These are phyloP conservation scores for Thuja plicata DNA, from an alignment of 83 land plant genomes.

Conservation along the genomic window DNA sequence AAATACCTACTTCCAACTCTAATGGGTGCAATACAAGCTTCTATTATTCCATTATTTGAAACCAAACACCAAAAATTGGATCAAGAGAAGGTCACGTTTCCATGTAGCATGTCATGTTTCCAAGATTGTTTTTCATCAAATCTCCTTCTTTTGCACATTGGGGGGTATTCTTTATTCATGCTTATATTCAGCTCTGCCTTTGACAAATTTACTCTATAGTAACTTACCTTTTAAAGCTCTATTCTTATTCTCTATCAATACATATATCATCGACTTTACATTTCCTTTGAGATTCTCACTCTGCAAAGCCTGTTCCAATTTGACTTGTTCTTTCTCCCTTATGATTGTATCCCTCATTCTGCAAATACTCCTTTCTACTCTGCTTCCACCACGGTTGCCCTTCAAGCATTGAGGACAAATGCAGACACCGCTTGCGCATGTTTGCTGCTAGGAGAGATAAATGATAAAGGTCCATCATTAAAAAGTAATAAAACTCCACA, in stretches of 20 bases:
- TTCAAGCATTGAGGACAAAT: conserved; percentile 9
- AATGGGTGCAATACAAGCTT: too few species aligned
- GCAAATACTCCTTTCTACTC: conserved; percentile 18
- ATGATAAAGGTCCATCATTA: too few species aligned
- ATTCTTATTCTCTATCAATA: neutral
- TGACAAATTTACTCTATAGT: conserved; percentile 10
- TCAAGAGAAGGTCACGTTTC: too few species aligned
- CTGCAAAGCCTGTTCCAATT: conserved; percentile 14
- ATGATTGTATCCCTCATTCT: conserved; percentile 4
- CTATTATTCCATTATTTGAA: too few species aligned
- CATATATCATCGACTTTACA: conserved; percentile 13
- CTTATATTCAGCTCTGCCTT: conserved; percentile 16
- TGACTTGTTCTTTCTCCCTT: conserved; percentile 6
- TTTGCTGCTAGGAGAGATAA: too few species aligned
- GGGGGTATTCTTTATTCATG: conserved; percentile 16
- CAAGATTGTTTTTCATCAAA: too few species aligned
- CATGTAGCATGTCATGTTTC: too few species aligned
- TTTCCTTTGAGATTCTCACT: conserved; percentile 14
- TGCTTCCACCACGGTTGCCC: conserved; percentile 13
- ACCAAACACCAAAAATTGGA: too few species aligned
- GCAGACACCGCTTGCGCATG: neutral
- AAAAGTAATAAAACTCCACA: too few species aligned
- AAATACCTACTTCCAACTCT: too few species aligned
- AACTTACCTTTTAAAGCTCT: conserved; percentile 14
- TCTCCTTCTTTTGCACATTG: too few species aligned